Conservation (phyloP, 495 filamentous ascomycete species). For the Glarea lozoyensis region DNA sequence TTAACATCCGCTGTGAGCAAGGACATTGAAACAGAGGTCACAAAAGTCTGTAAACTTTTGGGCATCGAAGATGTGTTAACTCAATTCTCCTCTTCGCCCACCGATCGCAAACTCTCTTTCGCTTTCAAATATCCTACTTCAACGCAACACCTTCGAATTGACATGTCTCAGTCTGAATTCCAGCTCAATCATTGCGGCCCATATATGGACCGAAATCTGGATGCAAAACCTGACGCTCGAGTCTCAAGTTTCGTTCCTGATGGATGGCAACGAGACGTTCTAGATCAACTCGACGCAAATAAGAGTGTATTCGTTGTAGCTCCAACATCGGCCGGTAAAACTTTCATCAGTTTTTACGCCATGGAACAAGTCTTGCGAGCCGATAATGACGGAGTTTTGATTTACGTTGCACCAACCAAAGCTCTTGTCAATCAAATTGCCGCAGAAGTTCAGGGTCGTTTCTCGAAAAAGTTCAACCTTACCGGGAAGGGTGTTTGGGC, state of each 20-base stretch:
- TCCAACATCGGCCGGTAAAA: conserved; percentile 61
- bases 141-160: conserved; percentile 7
- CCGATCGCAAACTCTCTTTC: conserved; percentile 18
- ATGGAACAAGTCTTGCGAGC: conserved; percentile 65
- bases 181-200: conserved; percentile 54
- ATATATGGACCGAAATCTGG: conserved; percentile 64
- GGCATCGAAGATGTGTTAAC: conserved; percentile 16
- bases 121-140: conserved; percentile 16
- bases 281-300: conserved; percentile 62
- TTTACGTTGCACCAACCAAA: conserved; percentile 77
- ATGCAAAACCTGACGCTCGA: conserved; percentile 54
- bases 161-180: conserved; percentile 14
- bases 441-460: conserved; percentile 57
- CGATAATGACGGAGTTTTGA: conserved; percentile 57
- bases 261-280: conserved; percentile 63
- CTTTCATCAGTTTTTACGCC: conserved; percentile 61
- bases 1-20: conserved; percentile 12
- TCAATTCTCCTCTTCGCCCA: conserved; percentile 2
- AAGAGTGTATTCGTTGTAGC: conserved; percentile 67
- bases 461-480: conserved; percentile 49
- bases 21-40: conserved; percentile 12
- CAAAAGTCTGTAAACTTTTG: conserved; percentile 14
- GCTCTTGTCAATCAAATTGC: conserved; percentile 79
- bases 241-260: conserved; percentile 62
- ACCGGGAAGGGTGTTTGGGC: conserved; percentile 64